phyloP scores from a whole-genome alignment of 129 eudicot genomes.

The Helianthus tuberosus region DNA sequence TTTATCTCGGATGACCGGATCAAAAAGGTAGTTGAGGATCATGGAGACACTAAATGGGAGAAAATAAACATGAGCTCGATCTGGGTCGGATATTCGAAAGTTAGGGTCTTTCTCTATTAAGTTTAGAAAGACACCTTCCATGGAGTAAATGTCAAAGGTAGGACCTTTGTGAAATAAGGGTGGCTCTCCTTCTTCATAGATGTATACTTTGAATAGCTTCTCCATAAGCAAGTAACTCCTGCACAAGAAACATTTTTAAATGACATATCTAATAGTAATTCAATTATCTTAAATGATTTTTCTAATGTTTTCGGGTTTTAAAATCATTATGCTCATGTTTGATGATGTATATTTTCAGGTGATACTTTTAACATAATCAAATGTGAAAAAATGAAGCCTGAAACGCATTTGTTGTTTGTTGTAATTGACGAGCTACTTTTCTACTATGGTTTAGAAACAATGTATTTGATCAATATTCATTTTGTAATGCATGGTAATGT shows the following conservation, averaged over 20 bases:
- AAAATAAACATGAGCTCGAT: constrained; percentile 71
- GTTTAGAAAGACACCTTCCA: constrained; percentile 70
- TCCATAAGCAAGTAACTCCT: constrained; percentile 90
- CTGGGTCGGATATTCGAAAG: constrained; percentile 53
- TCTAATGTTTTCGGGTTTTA: too few species aligned
- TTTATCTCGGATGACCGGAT: constrained; percentile 74
- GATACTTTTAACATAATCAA: too few species aligned
- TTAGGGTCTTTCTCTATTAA: constrained; percentile 45
- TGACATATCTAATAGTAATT: not conserved
- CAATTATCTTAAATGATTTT: not conserved
- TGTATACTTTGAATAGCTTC: constrained; percentile 61
- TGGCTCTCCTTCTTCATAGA: constrained; percentile 80
- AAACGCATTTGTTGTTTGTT: too few species aligned
- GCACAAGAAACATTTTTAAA: not conserved
- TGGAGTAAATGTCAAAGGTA: constrained; percentile 62
- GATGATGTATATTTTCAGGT: too few species aligned
- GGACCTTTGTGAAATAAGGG: constrained; percentile 80
- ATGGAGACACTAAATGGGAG: constrained; percentile 84
- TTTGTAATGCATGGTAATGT: too few species aligned
- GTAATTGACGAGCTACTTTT: too few species aligned
- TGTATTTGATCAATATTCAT: too few species aligned
- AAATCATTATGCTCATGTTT: too few species aligned
- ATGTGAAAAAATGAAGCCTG: too few species aligned
- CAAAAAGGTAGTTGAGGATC: constrained; percentile 68
- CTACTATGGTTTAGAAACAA: too few species aligned